These are phyloP conservation scores for Parafenestella ontariensis DNA, from an alignment of 2,329 filamentous ascomycete species.

Conservation along the genomic window DNA sequence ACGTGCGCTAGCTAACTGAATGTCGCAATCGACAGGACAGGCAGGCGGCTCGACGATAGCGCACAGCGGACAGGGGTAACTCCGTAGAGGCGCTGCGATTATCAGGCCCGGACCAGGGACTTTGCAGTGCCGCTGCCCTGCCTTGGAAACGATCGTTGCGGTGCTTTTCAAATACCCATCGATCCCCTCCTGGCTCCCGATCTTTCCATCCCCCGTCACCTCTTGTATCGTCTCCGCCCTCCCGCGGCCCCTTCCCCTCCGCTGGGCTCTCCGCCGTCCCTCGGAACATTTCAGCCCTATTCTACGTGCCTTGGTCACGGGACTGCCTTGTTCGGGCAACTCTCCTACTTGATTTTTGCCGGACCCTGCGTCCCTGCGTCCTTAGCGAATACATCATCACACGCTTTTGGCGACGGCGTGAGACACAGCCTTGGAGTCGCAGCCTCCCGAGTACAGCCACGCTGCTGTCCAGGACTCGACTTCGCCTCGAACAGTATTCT, in stretches of 20 bases:
- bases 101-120: slow-evolving; percentile 5
- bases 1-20: not conserved
- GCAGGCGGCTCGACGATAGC: slow-evolving; percentile 8
- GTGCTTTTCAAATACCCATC: slow-evolving; percentile 2
- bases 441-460: not conserved
- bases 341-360: not conserved
- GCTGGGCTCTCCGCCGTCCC: slow-evolving; percentile 7
- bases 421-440: slow-evolving; percentile 8
- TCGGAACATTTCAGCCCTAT: slow-evolving; percentile 3
- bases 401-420: not conserved
- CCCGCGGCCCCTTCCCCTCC: slow-evolving; percentile 4
- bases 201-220: slow-evolving; percentile 5
- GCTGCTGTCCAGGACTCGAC: not conserved
- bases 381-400: not conserved
- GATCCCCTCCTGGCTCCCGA: slow-evolving; percentile 5
- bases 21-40: slow-evolving; percentile 6
- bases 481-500: slow-evolving; percentile 3
- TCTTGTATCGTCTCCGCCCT: slow-evolving; percentile 5
- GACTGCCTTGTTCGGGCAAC: not conserved
- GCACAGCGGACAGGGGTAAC: not conserved
- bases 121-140: slow-evolving; percentile 3
- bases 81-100: not conserved
- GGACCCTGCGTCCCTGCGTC: slow-evolving; percentile 7
- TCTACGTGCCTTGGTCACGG: not conserved
- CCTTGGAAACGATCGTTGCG: slow-evolving; percentile 6